A percentile compares a stretch with the other conserved stretches of the same genome.
Evolutionary conservation across 257 asterid genomes (phyloP).

Genomic region (Ajuga chamaepitys): DNA sequence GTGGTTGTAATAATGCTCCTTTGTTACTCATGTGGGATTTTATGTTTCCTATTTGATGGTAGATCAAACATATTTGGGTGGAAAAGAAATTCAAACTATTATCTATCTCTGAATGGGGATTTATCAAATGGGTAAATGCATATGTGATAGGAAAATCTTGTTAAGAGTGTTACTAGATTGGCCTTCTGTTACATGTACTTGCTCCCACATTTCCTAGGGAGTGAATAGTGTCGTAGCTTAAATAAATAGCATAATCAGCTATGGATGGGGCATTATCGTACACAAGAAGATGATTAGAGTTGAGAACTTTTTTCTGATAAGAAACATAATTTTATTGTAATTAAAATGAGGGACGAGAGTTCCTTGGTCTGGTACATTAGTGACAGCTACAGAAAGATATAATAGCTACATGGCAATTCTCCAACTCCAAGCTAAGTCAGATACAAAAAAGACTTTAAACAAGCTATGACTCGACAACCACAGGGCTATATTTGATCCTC

Average conservation of each 20-base stretch:
- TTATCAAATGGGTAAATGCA: not conserved
- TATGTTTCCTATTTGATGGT: not conserved
- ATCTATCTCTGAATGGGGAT: not conserved
- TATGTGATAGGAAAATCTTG: too few relatives aligned
- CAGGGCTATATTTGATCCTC: too few relatives aligned
- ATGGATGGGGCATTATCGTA: not conserved
- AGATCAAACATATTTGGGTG: not conserved
- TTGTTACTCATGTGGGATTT: not conserved
- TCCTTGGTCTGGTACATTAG: too few relatives aligned
- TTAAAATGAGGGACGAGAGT: too few relatives aligned
- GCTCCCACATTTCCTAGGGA: not conserved
- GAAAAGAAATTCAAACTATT: not conserved
- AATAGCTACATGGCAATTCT: not conserved
- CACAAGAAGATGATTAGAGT: not conserved
- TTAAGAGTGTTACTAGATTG: conserved; percentile 1
- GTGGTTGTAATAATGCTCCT: conserved; percentile 2
- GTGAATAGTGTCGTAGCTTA: not conserved
- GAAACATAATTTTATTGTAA: not conserved
- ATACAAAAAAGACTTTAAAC: too few relatives aligned
- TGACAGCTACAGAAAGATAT: not conserved
- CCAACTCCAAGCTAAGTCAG: too few relatives aligned
- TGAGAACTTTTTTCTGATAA: not conserved
- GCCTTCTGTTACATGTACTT: not conserved
- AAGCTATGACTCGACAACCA: too few relatives aligned
- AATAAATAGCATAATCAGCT: not conserved